A percentile compares a stretch with the other conserved stretches of the same genome.
phyloP scores from a whole-genome alignment of 768 basidiomycete genomes.

The Pleurotus giganteus region DNA sequence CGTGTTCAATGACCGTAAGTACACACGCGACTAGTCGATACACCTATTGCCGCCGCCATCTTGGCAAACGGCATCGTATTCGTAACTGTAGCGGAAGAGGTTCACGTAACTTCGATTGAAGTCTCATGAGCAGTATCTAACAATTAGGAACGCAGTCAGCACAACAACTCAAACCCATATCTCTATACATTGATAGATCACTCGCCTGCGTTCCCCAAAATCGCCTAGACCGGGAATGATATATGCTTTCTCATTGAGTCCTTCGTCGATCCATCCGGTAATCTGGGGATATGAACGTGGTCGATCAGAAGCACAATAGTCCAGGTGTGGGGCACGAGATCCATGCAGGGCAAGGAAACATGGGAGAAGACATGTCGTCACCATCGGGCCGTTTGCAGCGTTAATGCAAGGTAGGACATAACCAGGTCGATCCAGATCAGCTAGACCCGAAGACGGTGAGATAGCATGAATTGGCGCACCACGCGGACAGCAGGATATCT shows the following conservation, averaged over 20 bases:
- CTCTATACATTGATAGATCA: slow-evolving; percentile 7
- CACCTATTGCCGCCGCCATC: too few relatives aligned
- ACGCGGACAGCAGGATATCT: slow-evolving; percentile 76
- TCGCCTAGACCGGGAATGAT: slow-evolving; percentile 97
- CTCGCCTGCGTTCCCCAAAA: slow-evolving; percentile 86
- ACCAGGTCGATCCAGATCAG: neutral
- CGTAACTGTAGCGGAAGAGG: too few relatives aligned
- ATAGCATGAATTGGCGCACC: slow-evolving; percentile 38
- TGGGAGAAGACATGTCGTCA: neutral
- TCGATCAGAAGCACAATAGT: neutral
- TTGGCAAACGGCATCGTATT: too few relatives aligned
- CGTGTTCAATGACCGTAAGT: too few relatives aligned
- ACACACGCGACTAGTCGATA: too few relatives aligned
- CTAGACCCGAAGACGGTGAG: neutral
- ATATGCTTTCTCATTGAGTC: slow-evolving; percentile 87
- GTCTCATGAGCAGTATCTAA: neutral
- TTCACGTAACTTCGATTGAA: neutral
- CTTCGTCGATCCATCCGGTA: slow-evolving; percentile 94
- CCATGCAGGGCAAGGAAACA: neutral
- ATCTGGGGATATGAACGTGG: slow-evolving; percentile 45
- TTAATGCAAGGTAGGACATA: too few relatives aligned
- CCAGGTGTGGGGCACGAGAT: neutral
- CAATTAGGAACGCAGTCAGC: too few relatives aligned
- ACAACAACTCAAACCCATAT: too few relatives aligned
- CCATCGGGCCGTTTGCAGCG: neutral